Conservation (phyloP, 805 yeast species). For the Zygoascus bituminiphila region DNA sequence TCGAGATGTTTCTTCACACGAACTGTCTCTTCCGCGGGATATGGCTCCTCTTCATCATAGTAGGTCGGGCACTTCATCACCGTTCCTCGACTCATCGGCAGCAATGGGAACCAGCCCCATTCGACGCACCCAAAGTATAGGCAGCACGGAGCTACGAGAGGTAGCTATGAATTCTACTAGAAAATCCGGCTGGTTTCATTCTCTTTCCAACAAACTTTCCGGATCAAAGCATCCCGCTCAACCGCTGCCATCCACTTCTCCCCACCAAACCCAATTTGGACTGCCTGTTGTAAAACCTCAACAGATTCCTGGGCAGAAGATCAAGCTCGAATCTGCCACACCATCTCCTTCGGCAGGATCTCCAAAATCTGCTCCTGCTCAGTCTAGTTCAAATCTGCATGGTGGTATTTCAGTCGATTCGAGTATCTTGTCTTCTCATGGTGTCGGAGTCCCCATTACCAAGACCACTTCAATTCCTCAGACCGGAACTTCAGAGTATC, state of each 20-base stretch:
- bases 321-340: neutral
- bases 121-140: neutral
- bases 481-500: neutral
- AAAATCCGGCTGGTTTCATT: conserved; percentile 7
- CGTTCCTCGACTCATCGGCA: neutral
- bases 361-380: neutral
- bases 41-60: neutral
- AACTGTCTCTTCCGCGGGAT: neutral
- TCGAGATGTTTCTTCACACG: neutral
- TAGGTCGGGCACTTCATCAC: neutral
- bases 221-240: neutral
- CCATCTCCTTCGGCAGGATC: neutral
- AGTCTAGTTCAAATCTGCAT: neutral
- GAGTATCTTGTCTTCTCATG: neutral
- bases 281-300: neutral
- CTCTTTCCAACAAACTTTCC: conserved; percentile 6
- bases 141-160: neutral
- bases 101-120: neutral
- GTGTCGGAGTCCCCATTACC: neutral
- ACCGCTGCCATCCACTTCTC: neutral
- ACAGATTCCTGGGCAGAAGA: neutral
- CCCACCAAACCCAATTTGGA: neutral
- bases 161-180: neutral
- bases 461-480: neutral
- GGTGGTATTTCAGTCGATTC: neutral